Percentiles rank a stretch among this genome's conserved stretches.
Conservation (phyloP, 2,329 filamentous ascomycete genomes). For the Colletotrichum camelliae region DNA sequence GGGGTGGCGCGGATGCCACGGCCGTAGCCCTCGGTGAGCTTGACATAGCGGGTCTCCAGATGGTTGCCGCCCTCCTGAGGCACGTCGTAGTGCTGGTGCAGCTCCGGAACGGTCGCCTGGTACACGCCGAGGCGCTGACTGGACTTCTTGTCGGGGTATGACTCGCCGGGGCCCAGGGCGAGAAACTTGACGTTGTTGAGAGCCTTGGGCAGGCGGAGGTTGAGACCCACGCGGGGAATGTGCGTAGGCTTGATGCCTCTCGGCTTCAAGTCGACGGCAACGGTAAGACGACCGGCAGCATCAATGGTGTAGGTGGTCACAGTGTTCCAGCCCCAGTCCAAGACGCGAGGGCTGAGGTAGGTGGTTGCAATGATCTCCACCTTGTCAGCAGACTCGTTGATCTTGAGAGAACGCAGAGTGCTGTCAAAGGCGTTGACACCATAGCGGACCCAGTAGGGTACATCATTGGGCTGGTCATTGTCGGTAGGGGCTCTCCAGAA, state of each 20-base stretch:
- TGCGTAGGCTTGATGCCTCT: constrained; percentile 56
- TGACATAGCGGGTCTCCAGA: constrained; percentile 64
- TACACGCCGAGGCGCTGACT: constrained; percentile 61
- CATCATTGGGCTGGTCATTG: constrained; percentile 62
- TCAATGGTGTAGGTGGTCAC: constrained; percentile 58
- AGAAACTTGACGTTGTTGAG: constrained; percentile 62
- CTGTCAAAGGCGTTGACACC: constrained; percentile 52
- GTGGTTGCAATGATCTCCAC: constrained; percentile 48
- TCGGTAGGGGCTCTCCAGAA: constrained; percentile 72
- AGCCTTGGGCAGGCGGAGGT: constrained; percentile 52
- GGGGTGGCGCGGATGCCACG: constrained; percentile 33
- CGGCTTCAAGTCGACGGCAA: constrained; percentile 50
- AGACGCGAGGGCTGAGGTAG: constrained; percentile 62
- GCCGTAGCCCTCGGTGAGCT: constrained; percentile 33
- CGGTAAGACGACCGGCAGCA: constrained; percentile 45
- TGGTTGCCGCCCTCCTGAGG: constrained; percentile 73
- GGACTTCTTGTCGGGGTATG: constrained; percentile 66
- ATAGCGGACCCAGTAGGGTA: constrained; percentile 62
- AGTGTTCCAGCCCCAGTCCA: constrained; percentile 63
- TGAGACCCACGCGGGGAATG: constrained; percentile 67
- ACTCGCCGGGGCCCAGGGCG: constrained; percentile 68
- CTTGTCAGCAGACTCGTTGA: constrained; percentile 30
- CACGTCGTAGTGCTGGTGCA: constrained; percentile 67
- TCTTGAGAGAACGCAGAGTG: constrained; percentile 47
- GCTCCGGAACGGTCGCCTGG: constrained; percentile 45